phyloP scores from a whole-genome alignment of 345 rosid species.

The Acer negundo region DNA sequence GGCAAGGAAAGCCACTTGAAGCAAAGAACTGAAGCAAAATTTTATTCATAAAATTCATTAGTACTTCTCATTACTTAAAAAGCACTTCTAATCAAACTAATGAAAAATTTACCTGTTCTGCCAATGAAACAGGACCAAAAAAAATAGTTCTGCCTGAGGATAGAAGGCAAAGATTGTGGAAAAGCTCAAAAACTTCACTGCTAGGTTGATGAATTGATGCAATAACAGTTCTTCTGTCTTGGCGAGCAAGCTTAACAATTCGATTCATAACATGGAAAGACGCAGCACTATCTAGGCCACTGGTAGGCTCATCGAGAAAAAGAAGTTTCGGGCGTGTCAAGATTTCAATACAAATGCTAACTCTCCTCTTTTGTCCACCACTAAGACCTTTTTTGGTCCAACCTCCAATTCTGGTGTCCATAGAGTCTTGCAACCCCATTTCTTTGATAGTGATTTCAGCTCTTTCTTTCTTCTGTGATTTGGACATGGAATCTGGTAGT shows the following conservation, averaged over 20 bases:
- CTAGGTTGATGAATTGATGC: conserved; percentile 46
- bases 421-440: conserved; percentile 51
- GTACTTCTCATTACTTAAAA: no score
- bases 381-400: conserved; percentile 49
- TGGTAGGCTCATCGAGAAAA: conserved; percentile 57
- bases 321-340: conserved; percentile 47
- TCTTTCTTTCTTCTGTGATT: conserved; percentile 41
- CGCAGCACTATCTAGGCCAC: conserved; percentile 58
- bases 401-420: conserved; percentile 56
- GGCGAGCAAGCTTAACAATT: conserved; percentile 37
- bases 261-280: conserved; percentile 53
- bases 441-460: conserved; percentile 50
- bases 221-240: conserved; percentile 31
- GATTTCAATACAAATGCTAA: conserved; percentile 61
- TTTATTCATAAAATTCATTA: background rate
- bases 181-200: conserved; percentile 44
- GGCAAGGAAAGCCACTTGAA: conserved; percentile 42
- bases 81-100: background rate
- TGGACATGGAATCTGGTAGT: conserved; percentile 47
- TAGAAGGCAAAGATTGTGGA: conserved; percentile 44
- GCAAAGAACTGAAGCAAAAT: conserved; percentile 32
- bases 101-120: conserved; percentile 26
- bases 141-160: conserved; percentile 38
- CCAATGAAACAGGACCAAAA: conserved; percentile 38
- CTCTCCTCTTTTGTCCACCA: conserved; percentile 58